phyloP scores from a whole-genome alignment of 1,284 basidiomycete genomes.

The Papiliotrema fonsecae region DNA sequence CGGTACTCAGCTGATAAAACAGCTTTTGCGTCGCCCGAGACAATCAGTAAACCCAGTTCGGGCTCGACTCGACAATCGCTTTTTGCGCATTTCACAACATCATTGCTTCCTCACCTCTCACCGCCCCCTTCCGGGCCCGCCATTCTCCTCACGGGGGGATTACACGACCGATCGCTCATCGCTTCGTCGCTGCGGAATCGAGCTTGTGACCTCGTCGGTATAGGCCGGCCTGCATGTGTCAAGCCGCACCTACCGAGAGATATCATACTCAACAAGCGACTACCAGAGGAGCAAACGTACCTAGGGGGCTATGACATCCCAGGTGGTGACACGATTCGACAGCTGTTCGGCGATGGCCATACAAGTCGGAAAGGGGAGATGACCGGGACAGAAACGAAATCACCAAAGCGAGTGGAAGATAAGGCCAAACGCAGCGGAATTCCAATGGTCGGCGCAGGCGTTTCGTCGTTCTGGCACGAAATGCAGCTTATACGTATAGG shows the following conservation, averaged over 20 bases:
- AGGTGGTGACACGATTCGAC: conserved; percentile 15
- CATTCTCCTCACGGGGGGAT: conserved; percentile 41
- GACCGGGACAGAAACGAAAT: background rate
- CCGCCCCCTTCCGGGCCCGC: conserved; percentile 35
- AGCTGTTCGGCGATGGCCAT: conserved; percentile 23
- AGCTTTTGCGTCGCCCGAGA: conserved; percentile 18
- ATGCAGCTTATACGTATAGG: conserved; percentile 42
- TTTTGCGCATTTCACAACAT: conserved; percentile 38
- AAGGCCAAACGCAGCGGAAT: conserved; percentile 13
- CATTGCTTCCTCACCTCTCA: conserved; percentile 31
- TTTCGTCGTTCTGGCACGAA: conserved; percentile 44
- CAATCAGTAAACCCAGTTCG: conserved; percentile 4
- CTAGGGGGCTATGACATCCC: conserved; percentile 32
- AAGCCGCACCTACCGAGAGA: conserved; percentile 24
- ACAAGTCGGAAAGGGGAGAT: background rate
- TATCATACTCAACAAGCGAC: conserved; percentile 28
- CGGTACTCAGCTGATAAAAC: background rate
- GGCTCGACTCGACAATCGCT: conserved; percentile 31
- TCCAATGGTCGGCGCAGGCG: conserved; percentile 38
- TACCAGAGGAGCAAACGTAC: conserved; percentile 16
- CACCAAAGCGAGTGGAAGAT: background rate
- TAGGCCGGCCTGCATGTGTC: conserved; percentile 39
- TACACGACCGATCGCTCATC: conserved; percentile 36
- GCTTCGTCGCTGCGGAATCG: conserved; percentile 23
- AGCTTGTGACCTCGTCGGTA: conserved; percentile 39